Evolutionary conservation across 768 basidiomycete genomes (phyloP).

Genomic region (Dentipellis sp.): DNA sequence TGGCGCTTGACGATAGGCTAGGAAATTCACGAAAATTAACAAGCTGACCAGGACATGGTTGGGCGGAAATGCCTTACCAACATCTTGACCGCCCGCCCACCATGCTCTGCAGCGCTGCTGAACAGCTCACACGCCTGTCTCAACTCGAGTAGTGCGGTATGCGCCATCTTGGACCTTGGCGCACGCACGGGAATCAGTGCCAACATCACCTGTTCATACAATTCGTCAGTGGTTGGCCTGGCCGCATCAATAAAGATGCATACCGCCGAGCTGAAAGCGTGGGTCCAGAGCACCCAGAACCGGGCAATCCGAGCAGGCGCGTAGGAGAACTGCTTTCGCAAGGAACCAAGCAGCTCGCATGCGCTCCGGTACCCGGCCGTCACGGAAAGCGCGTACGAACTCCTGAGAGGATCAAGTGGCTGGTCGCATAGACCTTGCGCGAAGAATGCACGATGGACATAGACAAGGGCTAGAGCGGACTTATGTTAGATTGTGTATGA

Average conservation of each 20-base stretch:
- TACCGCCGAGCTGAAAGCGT: conserved; percentile 11
- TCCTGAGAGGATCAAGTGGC: conserved; percentile 49
- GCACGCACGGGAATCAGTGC: conserved; percentile 70
- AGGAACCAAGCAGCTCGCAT: conserved; percentile 5
- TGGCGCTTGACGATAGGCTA: conserved; percentile 62
- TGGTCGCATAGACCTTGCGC: conserved; percentile 60
- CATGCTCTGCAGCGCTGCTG: conserved; percentile 47
- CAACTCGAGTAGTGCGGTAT: conserved; percentile 61
- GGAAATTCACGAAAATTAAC: neutral
- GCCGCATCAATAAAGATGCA: neutral
- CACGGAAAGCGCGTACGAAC: conserved; percentile 7
- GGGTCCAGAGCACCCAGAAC: conserved; percentile 13
- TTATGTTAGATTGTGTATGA: no score
- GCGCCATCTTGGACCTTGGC: conserved; percentile 54
- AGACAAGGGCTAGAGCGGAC: conserved; percentile 45
- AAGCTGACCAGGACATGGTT: neutral
- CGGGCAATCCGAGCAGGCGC: conserved; percentile 7
- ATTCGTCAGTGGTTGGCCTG: neutral
- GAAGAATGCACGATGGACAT: conserved; percentile 71
- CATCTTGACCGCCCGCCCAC: conserved; percentile 65
- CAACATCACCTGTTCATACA: conserved; percentile 50
- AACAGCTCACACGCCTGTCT: conserved; percentile 57
- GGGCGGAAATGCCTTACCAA: conserved; percentile 32
- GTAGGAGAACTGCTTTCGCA: conserved; percentile 1
- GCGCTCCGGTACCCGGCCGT: conserved; percentile 11